Conservation (phyloP, 1,284 basidiomycete genomes). For the Phenoliferia sp. region DNA sequence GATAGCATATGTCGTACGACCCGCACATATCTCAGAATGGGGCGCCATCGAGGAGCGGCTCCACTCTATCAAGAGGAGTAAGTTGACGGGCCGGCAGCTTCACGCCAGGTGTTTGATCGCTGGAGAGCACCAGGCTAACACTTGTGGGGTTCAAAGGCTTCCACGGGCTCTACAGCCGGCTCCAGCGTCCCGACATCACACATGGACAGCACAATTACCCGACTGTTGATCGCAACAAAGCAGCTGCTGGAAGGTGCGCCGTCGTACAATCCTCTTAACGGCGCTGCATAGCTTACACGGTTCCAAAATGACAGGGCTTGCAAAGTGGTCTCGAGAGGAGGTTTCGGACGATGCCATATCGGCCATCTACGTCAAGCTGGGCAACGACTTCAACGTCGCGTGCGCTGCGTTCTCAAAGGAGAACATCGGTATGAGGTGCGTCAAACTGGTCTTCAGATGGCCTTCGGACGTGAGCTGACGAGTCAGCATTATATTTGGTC, state of each 20-base stretch:
- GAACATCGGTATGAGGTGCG: slow-evolving; percentile 87
- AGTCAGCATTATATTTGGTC: no score
- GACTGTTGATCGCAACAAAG: slow-evolving; percentile 90
- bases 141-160: no score
- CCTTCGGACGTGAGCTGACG: not conserved
- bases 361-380: slow-evolving; percentile 92
- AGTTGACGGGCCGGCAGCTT: not conserved
- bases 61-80: not conserved
- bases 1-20: no score
- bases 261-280: no score
- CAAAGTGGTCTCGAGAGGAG: slow-evolving; percentile 74
- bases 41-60: no score
- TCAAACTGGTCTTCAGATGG: slow-evolving; percentile 24
- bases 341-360: slow-evolving; percentile 80
- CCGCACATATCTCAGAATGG: no score
- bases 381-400: slow-evolving; percentile 95
- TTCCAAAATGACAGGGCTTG: slow-evolving; percentile 49
- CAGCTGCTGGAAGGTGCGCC: slow-evolving; percentile 73
- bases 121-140: no score
- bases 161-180: not conserved
- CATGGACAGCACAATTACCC: slow-evolving; percentile 49
- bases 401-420: slow-evolving; percentile 80
- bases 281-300: not conserved
- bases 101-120: not conserved
- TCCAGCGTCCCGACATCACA: not conserved